Conservation (phyloP, 1,139 yeast genomes). For the Kodamaea arcana region DNA sequence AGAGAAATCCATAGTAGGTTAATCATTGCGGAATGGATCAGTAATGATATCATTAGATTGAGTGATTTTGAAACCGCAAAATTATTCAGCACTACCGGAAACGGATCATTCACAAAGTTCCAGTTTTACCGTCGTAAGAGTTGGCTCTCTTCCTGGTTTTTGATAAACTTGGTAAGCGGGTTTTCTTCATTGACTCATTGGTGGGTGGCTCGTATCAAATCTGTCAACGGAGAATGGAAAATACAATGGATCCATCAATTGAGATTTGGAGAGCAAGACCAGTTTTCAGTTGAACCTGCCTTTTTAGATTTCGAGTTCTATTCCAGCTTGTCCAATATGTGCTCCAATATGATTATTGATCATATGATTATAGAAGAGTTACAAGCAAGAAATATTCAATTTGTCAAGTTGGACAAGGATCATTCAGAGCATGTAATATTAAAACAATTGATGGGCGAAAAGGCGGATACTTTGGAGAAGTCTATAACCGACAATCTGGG, state of each 20-base stretch:
- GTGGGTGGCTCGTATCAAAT: constrained; percentile 63
- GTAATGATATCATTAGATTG: constrained; percentile 51
- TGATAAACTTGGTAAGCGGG: constrained; percentile 46
- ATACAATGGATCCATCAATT: constrained; percentile 46
- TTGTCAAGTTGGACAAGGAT: constrained; percentile 21
- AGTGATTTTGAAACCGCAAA: constrained; percentile 34
- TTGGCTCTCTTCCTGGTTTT: constrained; percentile 75
- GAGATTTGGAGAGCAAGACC: constrained; percentile 10
- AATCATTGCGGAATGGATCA: constrained; percentile 65
- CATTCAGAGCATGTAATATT: background rate
- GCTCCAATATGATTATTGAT: constrained; percentile 58
- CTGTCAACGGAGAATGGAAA: constrained; percentile 61
- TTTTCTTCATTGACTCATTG: constrained; percentile 47
- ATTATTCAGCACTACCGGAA: constrained; percentile 11
- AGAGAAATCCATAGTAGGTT: constrained; percentile 51
- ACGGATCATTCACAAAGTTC: constrained; percentile 11
- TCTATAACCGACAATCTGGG: background rate
- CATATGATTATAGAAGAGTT: constrained; percentile 64
- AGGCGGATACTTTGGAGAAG: background rate
- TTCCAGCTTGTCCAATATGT: constrained; percentile 43
- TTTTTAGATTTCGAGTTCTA: constrained; percentile 46
- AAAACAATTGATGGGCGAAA: background rate
- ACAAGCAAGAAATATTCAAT: constrained; percentile 34
- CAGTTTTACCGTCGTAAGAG: constrained; percentile 58
- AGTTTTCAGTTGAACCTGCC: constrained; percentile 10